These are phyloP conservation scores for Aspergillus taichungensis DNA, from an alignment of 495 filamentous ascomycete species.

Conservation along the genomic window DNA sequence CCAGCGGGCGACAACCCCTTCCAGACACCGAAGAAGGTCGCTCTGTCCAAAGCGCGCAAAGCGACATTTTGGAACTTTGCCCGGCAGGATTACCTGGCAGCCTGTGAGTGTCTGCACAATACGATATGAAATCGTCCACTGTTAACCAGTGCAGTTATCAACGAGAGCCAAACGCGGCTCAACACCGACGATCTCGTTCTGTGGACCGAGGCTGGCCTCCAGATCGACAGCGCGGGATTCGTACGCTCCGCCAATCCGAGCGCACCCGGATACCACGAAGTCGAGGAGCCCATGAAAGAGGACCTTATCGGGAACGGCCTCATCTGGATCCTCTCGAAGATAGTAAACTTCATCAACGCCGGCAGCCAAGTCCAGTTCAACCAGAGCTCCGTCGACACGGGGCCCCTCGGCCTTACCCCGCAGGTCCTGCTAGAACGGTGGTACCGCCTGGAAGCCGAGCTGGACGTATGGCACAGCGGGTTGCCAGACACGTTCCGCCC, in stretches of 20 bases:
- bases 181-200: conserved; percentile 51
- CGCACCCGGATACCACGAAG: conserved; percentile 37
- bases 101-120: conserved; percentile 36
- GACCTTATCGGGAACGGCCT: conserved; percentile 55
- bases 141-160: conserved; percentile 39
- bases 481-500: conserved; percentile 50
- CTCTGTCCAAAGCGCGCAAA: conserved; percentile 45
- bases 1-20: conserved; percentile 27
- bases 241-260: conserved; percentile 43
- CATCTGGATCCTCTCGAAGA: conserved; percentile 54
- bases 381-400: conserved; percentile 22
- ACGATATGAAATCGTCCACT: background rate
- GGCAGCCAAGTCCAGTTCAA: conserved; percentile 38
- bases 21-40: conserved; percentile 21
- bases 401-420: conserved; percentile 42
- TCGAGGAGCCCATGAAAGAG: conserved; percentile 45
- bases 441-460: conserved; percentile 44
- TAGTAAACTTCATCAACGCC: conserved; percentile 52
- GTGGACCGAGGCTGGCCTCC: conserved; percentile 54
- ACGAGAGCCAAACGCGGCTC: conserved; percentile 49
- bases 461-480: conserved; percentile 51
- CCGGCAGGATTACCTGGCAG: conserved; percentile 54
- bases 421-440: conserved; percentile 48
- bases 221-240: conserved; percentile 47
- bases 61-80: conserved; percentile 62